Percentiles rank a stretch among this genome's conserved stretches.
These are phyloP conservation scores for Ophiorrhiza pumila DNA, from an alignment of 257 asterid genomes.

Conservation along the genomic window DNA sequence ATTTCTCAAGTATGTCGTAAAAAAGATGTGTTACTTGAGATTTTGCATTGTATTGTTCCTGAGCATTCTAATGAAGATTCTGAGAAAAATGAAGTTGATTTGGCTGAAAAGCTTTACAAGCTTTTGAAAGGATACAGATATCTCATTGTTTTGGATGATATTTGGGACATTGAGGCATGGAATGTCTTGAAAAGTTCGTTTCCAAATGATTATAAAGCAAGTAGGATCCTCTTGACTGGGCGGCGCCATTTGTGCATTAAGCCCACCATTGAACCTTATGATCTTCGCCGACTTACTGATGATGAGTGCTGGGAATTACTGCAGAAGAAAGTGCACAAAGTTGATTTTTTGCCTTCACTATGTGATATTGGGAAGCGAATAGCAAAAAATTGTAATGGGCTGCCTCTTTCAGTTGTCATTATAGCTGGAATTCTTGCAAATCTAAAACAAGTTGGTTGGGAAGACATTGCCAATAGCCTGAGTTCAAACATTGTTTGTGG, in stretches of 20 bases:
- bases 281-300: no score
- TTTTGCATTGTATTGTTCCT: background rate
- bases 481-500: no score
- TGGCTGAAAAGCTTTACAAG: background rate
- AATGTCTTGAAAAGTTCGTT: conserved; percentile 7
- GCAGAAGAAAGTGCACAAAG: no score
- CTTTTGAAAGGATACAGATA: background rate
- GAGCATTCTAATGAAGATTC: background rate
- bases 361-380: no score
- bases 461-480: no score
- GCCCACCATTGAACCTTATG: background rate
- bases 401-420: no score
- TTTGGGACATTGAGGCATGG: conserved; percentile 22
- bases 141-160: conserved; percentile 21
- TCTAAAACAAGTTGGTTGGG: no score
- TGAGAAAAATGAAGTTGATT: background rate
- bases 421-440: no score
- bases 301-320: no score
- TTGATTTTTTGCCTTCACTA: no score
- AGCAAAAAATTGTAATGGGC: no score
- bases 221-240: conserved; percentile 14
- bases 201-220: conserved; percentile 3
- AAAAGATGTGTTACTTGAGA: conserved; percentile 12
- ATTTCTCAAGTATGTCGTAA: conserved; percentile 5
- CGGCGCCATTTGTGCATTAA: background rate